phyloP scores from a whole-genome alignment of 192 early-diverging fungal genomes.

The Polychytrium aggregatum region DNA sequence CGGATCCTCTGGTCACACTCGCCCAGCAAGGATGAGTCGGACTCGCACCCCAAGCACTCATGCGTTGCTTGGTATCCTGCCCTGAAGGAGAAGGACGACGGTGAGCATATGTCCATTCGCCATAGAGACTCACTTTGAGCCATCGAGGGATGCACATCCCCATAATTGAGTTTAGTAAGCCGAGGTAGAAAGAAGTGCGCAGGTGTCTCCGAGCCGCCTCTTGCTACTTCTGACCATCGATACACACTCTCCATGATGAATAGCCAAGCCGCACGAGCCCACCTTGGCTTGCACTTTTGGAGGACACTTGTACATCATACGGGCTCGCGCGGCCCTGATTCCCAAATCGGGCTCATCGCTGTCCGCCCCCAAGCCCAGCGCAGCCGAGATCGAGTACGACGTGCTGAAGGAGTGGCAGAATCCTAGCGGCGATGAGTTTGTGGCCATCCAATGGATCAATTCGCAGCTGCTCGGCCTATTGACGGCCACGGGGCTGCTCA shows the following conservation, averaged over 20 bases:
- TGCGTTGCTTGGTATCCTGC: slow-evolving; percentile 10
- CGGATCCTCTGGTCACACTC: slow-evolving; percentile 8
- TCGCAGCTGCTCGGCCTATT: slow-evolving; percentile 7
- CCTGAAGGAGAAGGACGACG: slow-evolving; percentile 5
- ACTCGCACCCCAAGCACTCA: not conserved
- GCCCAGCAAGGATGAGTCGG: not conserved
- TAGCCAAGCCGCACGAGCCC: too few relatives aligned
- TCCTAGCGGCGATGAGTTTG: slow-evolving; percentile 16
- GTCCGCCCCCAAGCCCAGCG: too few relatives aligned
- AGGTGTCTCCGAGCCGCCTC: slow-evolving; percentile 8
- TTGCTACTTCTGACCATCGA: too few relatives aligned
- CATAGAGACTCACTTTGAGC: not conserved
- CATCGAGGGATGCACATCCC: not conserved
- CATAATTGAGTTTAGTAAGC: not conserved
- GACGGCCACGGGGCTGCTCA: slow-evolving; percentile 12
- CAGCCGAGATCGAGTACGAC: slow-evolving; percentile 2
- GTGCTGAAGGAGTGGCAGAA: slow-evolving; percentile 8
- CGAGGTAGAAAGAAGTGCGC: not conserved
- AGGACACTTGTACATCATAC: slow-evolving; percentile 8
- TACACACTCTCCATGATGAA: too few relatives aligned
- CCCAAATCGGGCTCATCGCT: too few relatives aligned
- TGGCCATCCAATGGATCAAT: slow-evolving; percentile 26
- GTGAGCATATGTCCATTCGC: not conserved
- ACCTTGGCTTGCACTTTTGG: too few relatives aligned
- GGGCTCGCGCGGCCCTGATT: slow-evolving; percentile 2